phyloP scores from a whole-genome alignment of 495 filamentous ascomycete species.

The Neurospora sp. region DNA sequence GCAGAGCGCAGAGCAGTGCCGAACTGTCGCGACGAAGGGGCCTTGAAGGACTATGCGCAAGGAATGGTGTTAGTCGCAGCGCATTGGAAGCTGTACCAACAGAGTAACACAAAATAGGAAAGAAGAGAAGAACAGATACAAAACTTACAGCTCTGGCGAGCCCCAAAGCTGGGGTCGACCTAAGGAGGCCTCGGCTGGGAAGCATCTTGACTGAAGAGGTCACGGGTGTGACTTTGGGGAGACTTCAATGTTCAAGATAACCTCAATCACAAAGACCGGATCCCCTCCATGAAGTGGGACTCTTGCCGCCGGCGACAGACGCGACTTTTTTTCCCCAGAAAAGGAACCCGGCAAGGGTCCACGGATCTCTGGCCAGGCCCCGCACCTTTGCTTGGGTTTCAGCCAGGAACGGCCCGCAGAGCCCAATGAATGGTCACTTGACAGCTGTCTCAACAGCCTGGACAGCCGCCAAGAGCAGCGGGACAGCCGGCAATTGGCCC shows the following conservation, averaged over 20 bases:
- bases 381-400: not conserved
- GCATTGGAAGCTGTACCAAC: not conserved
- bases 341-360: not conserved
- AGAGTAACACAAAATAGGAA: not conserved
- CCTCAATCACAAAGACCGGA: not conserved
- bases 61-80: not conserved
- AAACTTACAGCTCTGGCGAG: slow-evolving; percentile 24
- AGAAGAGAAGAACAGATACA: not conserved
- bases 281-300: not conserved
- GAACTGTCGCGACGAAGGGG: slow-evolving; percentile 15
- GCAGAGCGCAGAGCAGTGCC: slow-evolving; percentile 18
- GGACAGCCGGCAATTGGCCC: not conserved
- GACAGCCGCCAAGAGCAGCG: not conserved
- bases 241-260: not conserved
- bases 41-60: not conserved
- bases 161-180: slow-evolving; percentile 29
- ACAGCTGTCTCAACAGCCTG: not conserved
- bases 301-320: slow-evolving; percentile 1
- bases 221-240: not conserved
- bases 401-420: not conserved
- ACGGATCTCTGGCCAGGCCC: not conserved
- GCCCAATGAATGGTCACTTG: not conserved
- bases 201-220: slow-evolving; percentile 32
- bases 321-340: not conserved
- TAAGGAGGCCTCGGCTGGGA: slow-evolving; percentile 41